A percentile compares a stretch with the other conserved stretches of the same genome.
Evolutionary conservation across 176 grass and related monocot genomes (phyloP).

Genomic region (Oryza meyeriana): DNA sequence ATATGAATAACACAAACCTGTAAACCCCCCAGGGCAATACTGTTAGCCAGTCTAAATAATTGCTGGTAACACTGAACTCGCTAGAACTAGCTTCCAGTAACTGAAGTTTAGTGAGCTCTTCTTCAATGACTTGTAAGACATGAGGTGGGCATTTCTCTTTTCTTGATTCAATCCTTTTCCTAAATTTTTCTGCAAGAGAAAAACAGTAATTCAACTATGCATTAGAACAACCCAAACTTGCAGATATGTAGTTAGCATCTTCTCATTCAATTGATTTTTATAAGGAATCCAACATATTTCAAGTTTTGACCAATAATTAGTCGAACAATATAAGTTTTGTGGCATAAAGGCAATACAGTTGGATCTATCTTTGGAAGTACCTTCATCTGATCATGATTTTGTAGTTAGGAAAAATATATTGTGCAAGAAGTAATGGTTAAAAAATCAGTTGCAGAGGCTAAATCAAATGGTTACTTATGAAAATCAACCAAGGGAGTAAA

Average conservation of each 20-base stretch:
- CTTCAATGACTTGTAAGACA: constrained; percentile 97
- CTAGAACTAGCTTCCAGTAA: constrained; percentile 90
- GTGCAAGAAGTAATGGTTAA: background rate
- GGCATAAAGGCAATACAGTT: constrained; percentile 26
- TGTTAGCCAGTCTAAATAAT: constrained; percentile 99
- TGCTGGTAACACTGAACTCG: constrained; percentile 94
- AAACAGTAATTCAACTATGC: background rate
- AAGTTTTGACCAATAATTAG: background rate
- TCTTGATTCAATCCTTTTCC: constrained; percentile 88
- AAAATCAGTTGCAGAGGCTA: background rate
- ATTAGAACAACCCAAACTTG: background rate
- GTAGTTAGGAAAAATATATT: background rate
- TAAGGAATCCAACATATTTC: background rate
- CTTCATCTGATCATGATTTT: background rate
- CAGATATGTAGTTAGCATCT: background rate
- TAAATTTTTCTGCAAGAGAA: constrained; percentile 76
- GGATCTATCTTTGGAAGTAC: constrained; percentile 9
- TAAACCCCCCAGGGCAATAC: constrained; percentile 96
- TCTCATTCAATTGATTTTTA: background rate
- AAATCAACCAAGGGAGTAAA: background rate
- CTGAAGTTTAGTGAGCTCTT: constrained; percentile 92
- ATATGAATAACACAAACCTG: constrained; percentile 50
- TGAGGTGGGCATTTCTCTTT: constrained; percentile 87
- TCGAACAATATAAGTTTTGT: background rate
- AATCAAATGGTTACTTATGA: background rate